These are phyloP conservation scores for Haplographium delicatum DNA, from an alignment of 495 filamentous ascomycete species.

Conservation along the genomic window DNA sequence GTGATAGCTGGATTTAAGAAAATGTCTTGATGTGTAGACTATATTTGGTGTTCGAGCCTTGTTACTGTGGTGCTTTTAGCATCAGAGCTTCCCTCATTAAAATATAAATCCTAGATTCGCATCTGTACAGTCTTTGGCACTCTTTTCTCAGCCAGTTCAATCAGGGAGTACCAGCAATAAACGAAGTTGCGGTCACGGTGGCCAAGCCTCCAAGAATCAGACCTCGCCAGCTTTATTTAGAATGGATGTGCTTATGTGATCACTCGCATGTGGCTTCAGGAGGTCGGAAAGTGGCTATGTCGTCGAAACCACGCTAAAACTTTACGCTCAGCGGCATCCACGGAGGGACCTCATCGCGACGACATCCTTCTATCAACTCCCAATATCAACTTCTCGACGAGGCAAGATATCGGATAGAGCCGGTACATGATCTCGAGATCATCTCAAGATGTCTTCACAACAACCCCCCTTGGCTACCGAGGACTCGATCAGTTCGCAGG, in stretches of 20 bases:
- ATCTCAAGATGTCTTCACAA: slow-evolving; percentile 19
- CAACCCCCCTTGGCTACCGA: slow-evolving; percentile 14
- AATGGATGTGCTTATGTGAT: background rate
- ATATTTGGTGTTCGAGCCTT: too few relatives aligned
- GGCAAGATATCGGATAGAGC: slow-evolving; percentile 8
- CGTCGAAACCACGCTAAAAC: slow-evolving; percentile 14
- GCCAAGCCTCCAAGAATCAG: too few relatives aligned
- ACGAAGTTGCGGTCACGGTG: too few relatives aligned
- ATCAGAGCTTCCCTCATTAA: too few relatives aligned
- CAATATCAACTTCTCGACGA: background rate
- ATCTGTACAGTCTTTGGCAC: too few relatives aligned
- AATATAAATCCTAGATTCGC: too few relatives aligned
- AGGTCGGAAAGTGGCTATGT: slow-evolving; percentile 15
- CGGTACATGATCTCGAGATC: slow-evolving; percentile 20
- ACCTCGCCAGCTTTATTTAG: background rate
- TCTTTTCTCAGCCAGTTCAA: too few relatives aligned
- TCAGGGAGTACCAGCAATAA: too few relatives aligned
- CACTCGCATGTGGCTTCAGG: too few relatives aligned
- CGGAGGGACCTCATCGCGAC: slow-evolving; percentile 9
- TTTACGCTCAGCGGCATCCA: slow-evolving; percentile 3
- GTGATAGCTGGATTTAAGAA: too few relatives aligned
- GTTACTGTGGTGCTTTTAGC: too few relatives aligned
- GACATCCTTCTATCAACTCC: background rate
- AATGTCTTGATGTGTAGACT: too few relatives aligned
- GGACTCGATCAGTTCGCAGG: slow-evolving; percentile 40